phyloP scores from a whole-genome alignment of 495 filamentous ascomycete genomes.

The Xylaria bambusicola region DNA sequence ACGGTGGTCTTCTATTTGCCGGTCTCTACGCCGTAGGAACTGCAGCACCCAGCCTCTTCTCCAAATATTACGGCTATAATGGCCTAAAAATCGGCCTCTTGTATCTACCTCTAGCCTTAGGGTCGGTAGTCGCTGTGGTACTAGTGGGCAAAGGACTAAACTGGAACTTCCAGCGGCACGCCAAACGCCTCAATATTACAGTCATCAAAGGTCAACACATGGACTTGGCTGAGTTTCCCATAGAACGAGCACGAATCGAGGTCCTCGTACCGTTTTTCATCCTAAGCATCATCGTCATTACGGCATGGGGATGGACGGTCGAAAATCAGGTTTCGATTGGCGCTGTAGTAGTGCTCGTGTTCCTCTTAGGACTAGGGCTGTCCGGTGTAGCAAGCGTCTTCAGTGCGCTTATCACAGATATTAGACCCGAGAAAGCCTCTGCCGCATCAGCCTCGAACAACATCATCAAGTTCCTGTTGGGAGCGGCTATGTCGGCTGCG shows the following conservation, averaged over 20 bases:
- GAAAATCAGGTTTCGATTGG: constrained; percentile 42
- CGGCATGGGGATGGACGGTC: constrained; percentile 57
- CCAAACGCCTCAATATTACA: constrained; percentile 43
- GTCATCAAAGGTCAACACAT: constrained; percentile 50
- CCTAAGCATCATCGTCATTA: constrained; percentile 43
- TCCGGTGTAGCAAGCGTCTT: constrained; percentile 61
- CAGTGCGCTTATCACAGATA: constrained; percentile 40
- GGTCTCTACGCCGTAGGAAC: constrained; percentile 58
- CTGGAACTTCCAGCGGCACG: constrained; percentile 52
- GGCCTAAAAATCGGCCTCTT: constrained; percentile 60
- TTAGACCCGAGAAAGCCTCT: constrained; percentile 47
- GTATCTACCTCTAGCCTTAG: constrained; percentile 57
- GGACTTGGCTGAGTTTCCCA: constrained; percentile 61
- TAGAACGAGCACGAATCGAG: constrained; percentile 62
- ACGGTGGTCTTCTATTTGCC: constrained; percentile 58
- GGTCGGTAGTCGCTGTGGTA: constrained; percentile 57
- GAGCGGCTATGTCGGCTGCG: constrained; percentile 63
- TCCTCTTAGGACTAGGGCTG: constrained; percentile 58
- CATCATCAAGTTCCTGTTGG: constrained; percentile 63
- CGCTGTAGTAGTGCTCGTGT: constrained; percentile 55
- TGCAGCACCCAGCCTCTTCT: constrained; percentile 45
- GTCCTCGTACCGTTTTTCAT: constrained; percentile 51
- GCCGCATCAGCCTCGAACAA: constrained; percentile 70
- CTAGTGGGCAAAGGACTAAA: constrained; percentile 58
- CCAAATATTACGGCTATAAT: constrained; percentile 56